phyloP scores from a whole-genome alignment of 192 early-diverging fungal species.

The Entomortierella beljakovae region DNA sequence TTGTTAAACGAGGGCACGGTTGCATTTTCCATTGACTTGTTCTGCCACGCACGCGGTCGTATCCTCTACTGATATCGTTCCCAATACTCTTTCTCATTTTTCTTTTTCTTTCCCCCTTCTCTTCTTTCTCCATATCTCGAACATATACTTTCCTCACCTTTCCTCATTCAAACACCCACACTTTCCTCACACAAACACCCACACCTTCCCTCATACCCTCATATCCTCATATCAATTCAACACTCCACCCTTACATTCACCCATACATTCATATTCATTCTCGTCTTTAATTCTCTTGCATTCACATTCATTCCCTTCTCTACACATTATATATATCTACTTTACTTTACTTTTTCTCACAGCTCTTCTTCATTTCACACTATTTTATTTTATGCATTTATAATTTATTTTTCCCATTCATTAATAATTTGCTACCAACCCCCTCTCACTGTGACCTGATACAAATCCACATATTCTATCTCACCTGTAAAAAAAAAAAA shows the following conservation, averaged over 20 bases:
- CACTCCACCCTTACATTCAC: no score
- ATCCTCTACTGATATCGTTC: background rate
- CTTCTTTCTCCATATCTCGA: background rate
- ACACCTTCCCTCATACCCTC: background rate
- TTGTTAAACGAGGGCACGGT: background rate
- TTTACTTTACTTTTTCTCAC: no score
- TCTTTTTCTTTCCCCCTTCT: conserved; percentile 1
- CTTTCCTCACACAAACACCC: background rate
- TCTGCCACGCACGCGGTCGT: conserved; percentile 13
- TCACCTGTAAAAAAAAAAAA: no score
- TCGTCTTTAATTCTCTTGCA: no score
- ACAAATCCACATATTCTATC: no score
- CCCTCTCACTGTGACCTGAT: background rate
- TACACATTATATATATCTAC: no score
- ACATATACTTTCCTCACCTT: no score
- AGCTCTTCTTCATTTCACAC: conserved; percentile 1
- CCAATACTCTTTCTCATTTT: background rate
- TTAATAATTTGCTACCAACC: background rate
- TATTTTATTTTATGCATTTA: conserved; percentile 1
- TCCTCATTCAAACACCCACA: no score
- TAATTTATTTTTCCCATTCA: background rate
- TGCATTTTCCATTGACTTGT: background rate
- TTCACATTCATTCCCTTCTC: no score
- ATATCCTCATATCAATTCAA: background rate
- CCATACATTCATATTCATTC: background rate